Percentiles rank a stretch among this genome's conserved stretches.
Conservation (phyloP, 2,329 filamentous ascomycete genomes). For the Geoglossum cookeanum region DNA sequence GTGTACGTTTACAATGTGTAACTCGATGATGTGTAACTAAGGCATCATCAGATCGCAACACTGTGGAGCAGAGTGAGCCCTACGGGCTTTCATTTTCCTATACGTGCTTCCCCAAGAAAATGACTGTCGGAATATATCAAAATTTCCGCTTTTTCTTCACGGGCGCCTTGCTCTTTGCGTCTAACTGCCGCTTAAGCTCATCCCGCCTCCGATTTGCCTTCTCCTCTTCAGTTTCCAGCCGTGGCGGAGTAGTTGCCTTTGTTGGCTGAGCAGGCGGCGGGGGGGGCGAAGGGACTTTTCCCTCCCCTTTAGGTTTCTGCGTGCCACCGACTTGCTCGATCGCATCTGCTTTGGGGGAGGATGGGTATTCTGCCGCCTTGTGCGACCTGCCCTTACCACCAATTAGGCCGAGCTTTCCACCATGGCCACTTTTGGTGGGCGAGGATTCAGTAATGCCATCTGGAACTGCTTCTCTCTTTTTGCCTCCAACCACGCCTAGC, state of each 20-base stretch:
- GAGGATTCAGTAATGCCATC: background rate
- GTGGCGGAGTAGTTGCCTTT: background rate
- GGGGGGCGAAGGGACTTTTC: background rate
- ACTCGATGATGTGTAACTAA: too few species aligned
- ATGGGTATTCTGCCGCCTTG: background rate
- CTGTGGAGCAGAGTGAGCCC: too few species aligned
- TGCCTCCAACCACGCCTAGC: background rate
- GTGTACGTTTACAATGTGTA: too few species aligned
- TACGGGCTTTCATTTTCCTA: background rate
- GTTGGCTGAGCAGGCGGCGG: background rate
- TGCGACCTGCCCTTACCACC: background rate
- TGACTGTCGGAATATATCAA: slow-evolving; percentile 14
- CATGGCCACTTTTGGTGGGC: background rate
- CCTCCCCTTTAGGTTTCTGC: background rate
- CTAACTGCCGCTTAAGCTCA: slow-evolving; percentile 34
- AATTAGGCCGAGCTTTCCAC: background rate
- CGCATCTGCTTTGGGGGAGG: background rate
- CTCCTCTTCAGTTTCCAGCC: slow-evolving; percentile 19
- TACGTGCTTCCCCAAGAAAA: background rate
- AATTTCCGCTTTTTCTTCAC: slow-evolving; percentile 39
- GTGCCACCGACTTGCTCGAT: background rate
- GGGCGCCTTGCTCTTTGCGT: slow-evolving; percentile 30
- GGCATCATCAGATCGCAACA: too few species aligned
- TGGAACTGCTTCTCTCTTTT: background rate
- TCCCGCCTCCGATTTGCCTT: slow-evolving; percentile 34